Evolutionary conservation across 2,329 filamentous ascomycete species (phyloP), one percentile per base, ranked within the genome.

Genomic region (Laburnicola sp.): DNA sequence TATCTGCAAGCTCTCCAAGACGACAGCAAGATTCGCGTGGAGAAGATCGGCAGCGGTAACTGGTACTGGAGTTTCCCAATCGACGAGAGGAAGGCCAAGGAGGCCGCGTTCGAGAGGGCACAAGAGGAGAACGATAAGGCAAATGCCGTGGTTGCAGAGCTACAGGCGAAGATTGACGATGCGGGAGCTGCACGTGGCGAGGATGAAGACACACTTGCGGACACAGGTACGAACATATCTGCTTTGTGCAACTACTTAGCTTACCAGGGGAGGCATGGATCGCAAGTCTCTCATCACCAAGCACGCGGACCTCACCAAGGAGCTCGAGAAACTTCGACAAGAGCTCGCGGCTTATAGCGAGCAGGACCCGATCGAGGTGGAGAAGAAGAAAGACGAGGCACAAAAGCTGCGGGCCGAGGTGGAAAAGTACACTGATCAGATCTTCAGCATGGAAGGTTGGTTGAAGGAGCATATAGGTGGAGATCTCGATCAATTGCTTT

Each of bases 61-160:
- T 88, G 85, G 85, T 88, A 87, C 72, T 88, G 86, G 86, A 81
- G 78, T 56, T 88, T 87, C 65, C 76, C 72, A 16, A 82, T 78
- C 26, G 83, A 86, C 46, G 82, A 82, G 62, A 79, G 76, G 64
- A 79, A 77, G 41, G 67, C 71, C 16, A 75, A 73, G 49, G 73
- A 81, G 50, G 57, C 53, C 36, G 62, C 64, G 6, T 64, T 78
- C 25, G 65, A 63, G 2, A 70, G 71, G 25, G 72, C 72, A 0
- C 68, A 68, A 31, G 64, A 68, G 11, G 73, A 76, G 25, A 63
- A 69, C 45, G 64, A 68, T 45, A 78, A 75, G 56, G 68, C 70
- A 25, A 57, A 54, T 37, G 62, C 61, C 6, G 55, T 56, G 4
- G 68, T 71, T 7, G 51, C 57, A 3, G 76, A 77, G n/a, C 65